Percentiles rank a stretch among this genome's conserved stretches.
Conservation (phyloP, 2,329 filamentous ascomycete species). For the Aspergillus jensenii region DNA sequence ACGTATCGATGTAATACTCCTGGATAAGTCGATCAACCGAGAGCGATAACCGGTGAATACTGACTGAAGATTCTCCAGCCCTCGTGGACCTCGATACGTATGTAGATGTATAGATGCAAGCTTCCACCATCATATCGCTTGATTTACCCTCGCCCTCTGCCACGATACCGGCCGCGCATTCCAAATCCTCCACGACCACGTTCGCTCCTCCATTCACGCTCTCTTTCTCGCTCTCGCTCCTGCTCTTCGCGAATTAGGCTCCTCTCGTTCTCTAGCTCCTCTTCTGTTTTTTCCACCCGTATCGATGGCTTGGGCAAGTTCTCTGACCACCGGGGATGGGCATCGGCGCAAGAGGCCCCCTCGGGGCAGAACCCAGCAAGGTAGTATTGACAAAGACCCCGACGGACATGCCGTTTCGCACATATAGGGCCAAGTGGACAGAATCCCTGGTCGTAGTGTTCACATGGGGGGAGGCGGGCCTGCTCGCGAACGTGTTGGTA, state of each 20-base stretch:
- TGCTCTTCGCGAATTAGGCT: slow-evolving; percentile 60
- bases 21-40: neutral
- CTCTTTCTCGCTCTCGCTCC: slow-evolving; percentile 54
- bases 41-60: neutral
- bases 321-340: slow-evolving; percentile 75
- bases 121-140: neutral
- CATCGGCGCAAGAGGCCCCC: slow-evolving; percentile 70
- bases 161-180: slow-evolving; percentile 43
- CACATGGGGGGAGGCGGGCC: slow-evolving; percentile 75
- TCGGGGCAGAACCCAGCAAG: slow-evolving; percentile 94
- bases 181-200: slow-evolving; percentile 51
- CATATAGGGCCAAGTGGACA: slow-evolving; percentile 87
- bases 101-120: neutral
- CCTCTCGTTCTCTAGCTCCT: slow-evolving; percentile 63
- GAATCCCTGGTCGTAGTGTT: slow-evolving; percentile 92
- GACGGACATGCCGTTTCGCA: slow-evolving; percentile 83
- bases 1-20: neutral
- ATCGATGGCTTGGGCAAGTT: slow-evolving; percentile 62
- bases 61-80: neutral
- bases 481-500: slow-evolving; percentile 88
- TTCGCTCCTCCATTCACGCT: slow-evolving; percentile 54
- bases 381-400: slow-evolving; percentile 79
- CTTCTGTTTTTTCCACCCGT: slow-evolving; percentile 68
- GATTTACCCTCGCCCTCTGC: slow-evolving; percentile 46
- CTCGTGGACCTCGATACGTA: neutral